A percentile compares a stretch with the other conserved stretches of the same genome.
Evolutionary conservation across 2,329 filamentous ascomycete species (phyloP).

Genomic region (Colletotrichum spaethianum): DNA sequence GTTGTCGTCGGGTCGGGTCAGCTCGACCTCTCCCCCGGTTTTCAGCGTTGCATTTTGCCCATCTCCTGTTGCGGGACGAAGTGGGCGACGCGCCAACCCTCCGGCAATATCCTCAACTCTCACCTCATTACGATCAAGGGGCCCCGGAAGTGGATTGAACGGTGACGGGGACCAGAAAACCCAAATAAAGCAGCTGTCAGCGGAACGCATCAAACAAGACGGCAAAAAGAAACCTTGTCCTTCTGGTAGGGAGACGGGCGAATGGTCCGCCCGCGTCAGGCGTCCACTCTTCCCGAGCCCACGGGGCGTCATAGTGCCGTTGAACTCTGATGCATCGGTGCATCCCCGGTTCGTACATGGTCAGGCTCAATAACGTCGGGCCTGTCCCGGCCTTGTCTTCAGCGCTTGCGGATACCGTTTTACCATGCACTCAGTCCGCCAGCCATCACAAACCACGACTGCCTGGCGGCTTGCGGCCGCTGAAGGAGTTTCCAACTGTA

Average conservation of each 20-base stretch:
- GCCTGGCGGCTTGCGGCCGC: background rate
- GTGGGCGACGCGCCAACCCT: slow-evolving; percentile 39
- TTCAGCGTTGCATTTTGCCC: slow-evolving; percentile 20
- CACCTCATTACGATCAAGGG: slow-evolving; percentile 10
- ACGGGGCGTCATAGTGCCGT: slow-evolving; percentile 36
- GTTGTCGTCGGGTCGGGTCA: slow-evolving; percentile 14
- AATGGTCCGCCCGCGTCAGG: slow-evolving; percentile 34
- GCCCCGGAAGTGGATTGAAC: slow-evolving; percentile 11
- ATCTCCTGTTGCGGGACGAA: slow-evolving; percentile 18
- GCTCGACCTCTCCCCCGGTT: slow-evolving; percentile 23
- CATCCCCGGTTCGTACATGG: slow-evolving; percentile 24
- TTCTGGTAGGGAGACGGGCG: slow-evolving; percentile 26
- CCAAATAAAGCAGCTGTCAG: slow-evolving; percentile 13
- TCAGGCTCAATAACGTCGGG: slow-evolving; percentile 19
- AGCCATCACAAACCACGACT: background rate
- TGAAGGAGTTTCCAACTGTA: background rate
- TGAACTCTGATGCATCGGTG: slow-evolving; percentile 28
- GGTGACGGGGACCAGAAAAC: background rate
- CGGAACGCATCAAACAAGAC: background rate
- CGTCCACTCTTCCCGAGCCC: slow-evolving; percentile 40
- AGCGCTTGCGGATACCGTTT: background rate
- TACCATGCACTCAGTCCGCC: background rate
- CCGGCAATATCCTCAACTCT: slow-evolving; percentile 34
- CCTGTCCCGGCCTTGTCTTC: slow-evolving; percentile 14
- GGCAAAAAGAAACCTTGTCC: slow-evolving; percentile 10